phyloP scores from a whole-genome alignment of 169 alveolate genomes.

The Plasmodium gaboni region DNA sequence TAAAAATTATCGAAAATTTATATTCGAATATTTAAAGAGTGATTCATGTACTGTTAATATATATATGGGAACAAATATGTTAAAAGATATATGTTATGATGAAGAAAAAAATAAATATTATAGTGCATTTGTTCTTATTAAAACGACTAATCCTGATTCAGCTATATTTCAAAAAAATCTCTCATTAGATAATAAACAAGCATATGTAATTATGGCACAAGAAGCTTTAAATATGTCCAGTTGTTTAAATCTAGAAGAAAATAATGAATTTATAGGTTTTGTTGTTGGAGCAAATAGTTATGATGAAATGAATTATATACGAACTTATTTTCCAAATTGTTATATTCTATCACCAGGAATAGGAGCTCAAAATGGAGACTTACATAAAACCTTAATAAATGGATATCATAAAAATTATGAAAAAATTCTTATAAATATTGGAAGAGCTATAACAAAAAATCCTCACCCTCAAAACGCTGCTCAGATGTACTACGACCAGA shows the following conservation, averaged over 20 bases:
- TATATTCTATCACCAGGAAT: constrained; percentile 84
- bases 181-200: constrained; percentile 53
- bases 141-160: constrained; percentile 81
- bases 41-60: constrained; percentile 86
- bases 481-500: constrained; percentile 29
- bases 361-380: constrained; percentile 87
- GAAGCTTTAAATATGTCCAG: constrained; percentile 75
- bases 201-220: constrained; percentile 79
- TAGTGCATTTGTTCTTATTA: constrained; percentile 81
- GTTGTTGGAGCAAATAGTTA: constrained; percentile 82
- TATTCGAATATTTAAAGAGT: constrained; percentile 81
- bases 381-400: constrained; percentile 72
- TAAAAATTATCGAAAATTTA: constrained; percentile 84
- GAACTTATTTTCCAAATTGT: constrained; percentile 79
- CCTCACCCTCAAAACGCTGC: constrained; percentile 27
- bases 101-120: constrained; percentile 58
- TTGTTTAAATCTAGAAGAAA: constrained; percentile 35
- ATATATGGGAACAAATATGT: constrained; percentile 82
- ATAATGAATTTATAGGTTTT: constrained; percentile 73
- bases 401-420: constrained; percentile 71
- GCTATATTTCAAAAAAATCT: constrained; percentile 79
- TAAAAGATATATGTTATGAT: constrained; percentile 76
- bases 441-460: constrained; percentile 73
- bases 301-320: constrained; percentile 79
- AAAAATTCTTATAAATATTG: constrained; percentile 51